A percentile compares a stretch with the other conserved stretches of the same genome.
Conservation (phyloP, 305 asterid species). For the Plantago rigida region DNA sequence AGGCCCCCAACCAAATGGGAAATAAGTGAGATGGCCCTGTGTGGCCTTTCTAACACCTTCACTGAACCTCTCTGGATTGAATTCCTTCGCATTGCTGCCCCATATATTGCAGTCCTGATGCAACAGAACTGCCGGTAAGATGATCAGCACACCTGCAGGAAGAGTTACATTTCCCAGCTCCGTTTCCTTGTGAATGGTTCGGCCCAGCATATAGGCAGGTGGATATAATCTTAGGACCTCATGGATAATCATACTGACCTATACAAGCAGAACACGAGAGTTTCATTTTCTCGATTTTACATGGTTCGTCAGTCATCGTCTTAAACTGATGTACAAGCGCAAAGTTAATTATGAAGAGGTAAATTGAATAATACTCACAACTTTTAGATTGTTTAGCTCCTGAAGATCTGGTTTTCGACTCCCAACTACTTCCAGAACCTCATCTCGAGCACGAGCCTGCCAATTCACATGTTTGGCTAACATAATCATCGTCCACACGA, state of each 20-base stretch:
- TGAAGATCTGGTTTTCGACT: neutral
- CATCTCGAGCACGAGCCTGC: slow-evolving; percentile 49
- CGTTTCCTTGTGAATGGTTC: slow-evolving; percentile 22
- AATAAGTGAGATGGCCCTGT: slow-evolving; percentile 26
- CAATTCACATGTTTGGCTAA: slow-evolving; percentile 35
- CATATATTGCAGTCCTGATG: slow-evolving; percentile 19
- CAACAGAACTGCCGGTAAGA: slow-evolving; percentile 27
- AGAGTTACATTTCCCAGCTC: slow-evolving; percentile 24
- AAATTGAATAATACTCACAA: too few relatives aligned
- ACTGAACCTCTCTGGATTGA: slow-evolving; percentile 43
- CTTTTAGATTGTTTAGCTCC: too few relatives aligned
- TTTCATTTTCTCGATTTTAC: too few relatives aligned
- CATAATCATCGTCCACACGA: slow-evolving; percentile 44
- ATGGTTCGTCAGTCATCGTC: too few relatives aligned
- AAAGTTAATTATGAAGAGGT: too few relatives aligned
- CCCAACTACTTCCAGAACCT: slow-evolving; percentile 33
- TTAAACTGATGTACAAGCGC: too few relatives aligned
- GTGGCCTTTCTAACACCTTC: slow-evolving; percentile 41
- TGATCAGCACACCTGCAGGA: slow-evolving; percentile 29
- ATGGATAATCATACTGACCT: slow-evolving; percentile 39
- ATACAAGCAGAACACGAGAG: neutral
- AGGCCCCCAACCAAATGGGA: slow-evolving; percentile 51
- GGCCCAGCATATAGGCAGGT: slow-evolving; percentile 12
- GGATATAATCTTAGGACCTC: slow-evolving; percentile 48
- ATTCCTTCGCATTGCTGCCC: slow-evolving; percentile 32